Evolutionary conservation across 2,329 filamentous ascomycete species (phyloP).

Genomic region (Helminthosporium solani): DNA sequence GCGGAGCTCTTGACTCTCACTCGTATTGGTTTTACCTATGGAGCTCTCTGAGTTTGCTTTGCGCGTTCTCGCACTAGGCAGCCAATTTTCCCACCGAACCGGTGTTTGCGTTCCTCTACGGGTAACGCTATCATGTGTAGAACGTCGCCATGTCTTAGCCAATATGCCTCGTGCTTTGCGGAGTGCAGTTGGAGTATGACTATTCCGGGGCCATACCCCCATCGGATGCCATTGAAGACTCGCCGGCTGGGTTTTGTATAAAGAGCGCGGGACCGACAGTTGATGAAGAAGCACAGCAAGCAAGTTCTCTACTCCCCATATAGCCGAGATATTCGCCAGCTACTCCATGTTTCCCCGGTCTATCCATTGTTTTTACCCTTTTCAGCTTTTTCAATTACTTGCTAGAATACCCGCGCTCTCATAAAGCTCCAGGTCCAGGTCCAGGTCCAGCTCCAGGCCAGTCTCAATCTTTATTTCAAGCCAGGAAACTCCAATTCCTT

Average conservation of each 20-base stretch:
- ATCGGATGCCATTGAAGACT: background rate
- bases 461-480: background rate
- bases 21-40: too few relatives aligned
- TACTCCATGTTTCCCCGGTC: background rate
- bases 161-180: background rate
- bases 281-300: background rate
- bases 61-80: too few relatives aligned
- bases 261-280: background rate
- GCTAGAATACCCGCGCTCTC: background rate
- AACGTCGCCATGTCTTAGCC: background rate
- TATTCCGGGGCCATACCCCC: background rate
- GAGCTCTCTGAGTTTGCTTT: too few relatives aligned
- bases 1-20: too few relatives aligned
- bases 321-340: background rate
- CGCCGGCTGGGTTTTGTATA: constrained; percentile 5
- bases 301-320: background rate
- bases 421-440: too few relatives aligned
- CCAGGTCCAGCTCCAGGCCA: background rate
- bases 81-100: too few relatives aligned
- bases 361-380: background rate
- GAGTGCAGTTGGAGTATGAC: background rate
- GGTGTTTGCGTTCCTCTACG: background rate
- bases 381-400: background rate
- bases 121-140: background rate
- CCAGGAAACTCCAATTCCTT: background rate